phyloP scores from a whole-genome alignment of 805 yeast species.

The Zygotorulaspora chibaensis region DNA sequence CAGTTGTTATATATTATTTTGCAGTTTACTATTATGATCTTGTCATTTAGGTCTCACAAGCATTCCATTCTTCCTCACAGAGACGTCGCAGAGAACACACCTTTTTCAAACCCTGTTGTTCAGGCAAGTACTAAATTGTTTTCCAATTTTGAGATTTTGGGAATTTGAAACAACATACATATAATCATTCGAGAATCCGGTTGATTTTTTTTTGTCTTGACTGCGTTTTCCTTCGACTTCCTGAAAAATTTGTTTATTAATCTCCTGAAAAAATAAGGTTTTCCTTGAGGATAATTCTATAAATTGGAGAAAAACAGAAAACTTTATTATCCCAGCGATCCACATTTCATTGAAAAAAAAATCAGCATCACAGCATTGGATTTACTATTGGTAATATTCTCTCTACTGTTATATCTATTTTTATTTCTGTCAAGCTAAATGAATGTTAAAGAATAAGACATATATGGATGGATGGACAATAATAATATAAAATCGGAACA shows the following conservation, averaged over 20 bases:
- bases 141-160: no score
- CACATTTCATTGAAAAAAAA: background rate
- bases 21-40: no score
- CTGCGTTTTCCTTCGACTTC: background rate
- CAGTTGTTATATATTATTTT: no score
- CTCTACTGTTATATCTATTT: background rate
- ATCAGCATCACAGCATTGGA: background rate
- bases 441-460: background rate
- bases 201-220: background rate
- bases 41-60: no score
- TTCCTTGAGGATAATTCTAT: background rate
- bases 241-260: background rate
- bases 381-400: background rate
- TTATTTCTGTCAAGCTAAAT: background rate
- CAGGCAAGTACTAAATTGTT: no score
- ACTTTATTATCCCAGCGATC: background rate
- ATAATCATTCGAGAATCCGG: background rate
- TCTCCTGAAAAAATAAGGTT: background rate
- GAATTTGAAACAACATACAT: background rate
- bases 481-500: background rate
- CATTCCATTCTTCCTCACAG: no score
- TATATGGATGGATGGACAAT: constrained; percentile 1
- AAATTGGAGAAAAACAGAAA: background rate
- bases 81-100: no score
- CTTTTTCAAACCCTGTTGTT: no score